Evolutionary conservation across 2,329 filamentous ascomycete species (phyloP).

Genomic region (Talaromyces sp.): DNA sequence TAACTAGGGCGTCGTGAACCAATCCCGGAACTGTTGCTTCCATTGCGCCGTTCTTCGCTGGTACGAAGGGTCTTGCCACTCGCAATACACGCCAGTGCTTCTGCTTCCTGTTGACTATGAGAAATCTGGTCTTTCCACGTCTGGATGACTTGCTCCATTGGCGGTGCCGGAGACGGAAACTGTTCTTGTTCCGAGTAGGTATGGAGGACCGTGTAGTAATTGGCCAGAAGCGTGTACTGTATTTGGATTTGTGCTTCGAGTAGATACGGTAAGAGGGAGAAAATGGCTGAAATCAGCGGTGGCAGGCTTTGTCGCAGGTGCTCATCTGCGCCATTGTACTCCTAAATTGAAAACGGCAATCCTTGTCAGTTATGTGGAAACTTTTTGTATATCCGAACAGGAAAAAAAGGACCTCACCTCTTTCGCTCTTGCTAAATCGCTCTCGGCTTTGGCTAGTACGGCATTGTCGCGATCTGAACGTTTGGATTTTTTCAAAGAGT

Average conservation of each 20-base stretch:
- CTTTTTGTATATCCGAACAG: neutral
- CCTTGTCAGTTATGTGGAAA: neutral
- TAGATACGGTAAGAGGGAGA: constrained; percentile 68
- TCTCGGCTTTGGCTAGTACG: constrained; percentile 64
- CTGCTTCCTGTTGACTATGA: constrained; percentile 60
- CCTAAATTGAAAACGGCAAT: constrained; percentile 38
- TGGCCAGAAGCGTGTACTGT: constrained; percentile 69
- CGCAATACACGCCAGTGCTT: constrained; percentile 59
- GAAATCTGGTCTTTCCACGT: constrained; percentile 61
- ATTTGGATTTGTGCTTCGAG: constrained; percentile 66
- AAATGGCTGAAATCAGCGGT: constrained; percentile 63
- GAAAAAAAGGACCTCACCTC: constrained; percentile 45
- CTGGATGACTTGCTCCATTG: constrained; percentile 65
- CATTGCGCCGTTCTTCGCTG: constrained; percentile 49
- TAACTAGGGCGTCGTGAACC: constrained; percentile 33
- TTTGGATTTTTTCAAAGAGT: constrained; percentile 63
- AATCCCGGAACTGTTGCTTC: constrained; percentile 27
- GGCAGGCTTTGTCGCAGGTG: constrained; percentile 68
- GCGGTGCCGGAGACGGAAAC: constrained; percentile 66
- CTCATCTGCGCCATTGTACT: constrained; percentile 70
- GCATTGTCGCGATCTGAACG: constrained; percentile 69
- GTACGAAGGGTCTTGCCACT: constrained; percentile 61
- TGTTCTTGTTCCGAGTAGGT: constrained; percentile 64
- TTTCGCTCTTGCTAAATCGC: constrained; percentile 60
- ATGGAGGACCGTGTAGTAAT: constrained; percentile 73